Evolutionary conservation across 345 rosid genomes (phyloP), one percentile per base, ranked within the genome.

Genomic region (Nephelium lappaceum): DNA sequence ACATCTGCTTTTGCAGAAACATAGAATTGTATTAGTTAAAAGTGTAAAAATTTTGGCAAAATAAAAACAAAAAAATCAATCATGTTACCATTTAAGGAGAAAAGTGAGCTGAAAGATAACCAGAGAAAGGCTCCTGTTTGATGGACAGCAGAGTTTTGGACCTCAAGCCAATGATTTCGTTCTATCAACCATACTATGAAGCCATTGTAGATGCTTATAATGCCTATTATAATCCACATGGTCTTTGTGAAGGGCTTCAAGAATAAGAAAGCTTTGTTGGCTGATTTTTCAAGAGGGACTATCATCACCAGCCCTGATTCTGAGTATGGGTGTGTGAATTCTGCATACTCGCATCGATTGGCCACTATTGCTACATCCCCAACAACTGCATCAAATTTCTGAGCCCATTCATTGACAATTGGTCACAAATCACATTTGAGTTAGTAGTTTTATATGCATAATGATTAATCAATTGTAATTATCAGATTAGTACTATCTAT

Each of bases 121-220:
- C 79, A 77, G 6, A 83, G 47, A 80, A 77, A 38, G n/a, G 21
- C 12, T 68, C 80, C 81, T 1, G 80, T 69, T 31, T 80, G 81
- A 12, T 73, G 64, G 11, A 23, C 6, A 0, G 42, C 0, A 24
- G 83, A 78, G 68, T 81, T 79, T 36, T 25, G 51, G 47, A 65
- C 49, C 3, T 80, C 79, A 36, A 60, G 41, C 23, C 49, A 38
- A 36, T 70, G 58, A 25, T 47, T 61, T 12, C 80, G 53, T 72
- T 80, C 86, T 12, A 80, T 80, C 45, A 77, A 9, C 83, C 81
- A 77, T 11, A 83, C 76, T 5, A 77, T 57, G 14, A 83, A 83
- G 2, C 85, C 85, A 42, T 80, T 79, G 71, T 79, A 83, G 62
- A 80, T 36, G 27, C 14, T 77, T 3, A 83, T 38, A 71, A 21